Evolutionary conservation across 352 stramenopile genomes (phyloP), one percentile per base, ranked within the genome.

Genomic region (Phytophthora colocasiae): DNA sequence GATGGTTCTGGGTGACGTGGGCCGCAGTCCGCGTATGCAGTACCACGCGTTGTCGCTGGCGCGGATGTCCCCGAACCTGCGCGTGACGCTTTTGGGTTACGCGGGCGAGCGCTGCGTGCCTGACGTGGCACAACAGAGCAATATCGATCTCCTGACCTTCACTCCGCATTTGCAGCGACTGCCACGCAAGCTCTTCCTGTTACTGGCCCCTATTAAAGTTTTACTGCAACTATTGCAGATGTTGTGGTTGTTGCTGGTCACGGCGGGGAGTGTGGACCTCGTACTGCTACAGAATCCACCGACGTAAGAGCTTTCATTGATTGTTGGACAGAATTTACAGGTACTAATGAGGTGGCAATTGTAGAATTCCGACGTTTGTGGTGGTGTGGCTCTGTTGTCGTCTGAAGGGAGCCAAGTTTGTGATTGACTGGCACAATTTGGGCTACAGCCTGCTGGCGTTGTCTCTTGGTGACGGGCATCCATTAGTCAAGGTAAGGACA

Each of bases 351-450:
- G 4, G 24, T 43, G 14, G 36, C 58, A 36, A 47, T 29, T 41
- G 44, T 39, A 97, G 92, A 19, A 97, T 99, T 58, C 98, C 98
- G 15, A 97, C 97, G 19, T 86, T 99, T 41, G 72, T 97, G 6
- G 81, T 99, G 7, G 85, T 95, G 43, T 77, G 69, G 69, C 65
- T 77, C 24, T 74, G 69, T 51, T 77, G 69, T 32, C 58, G 69
- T 22, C 59, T 93, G 26, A 92, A 97, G 22, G 71, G 88, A 19
- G 89, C 97, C 27, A 89, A 89, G 52, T 96, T 99, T 50, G 85
- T 99, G 12, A 97, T 99, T 66, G 98, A 99, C 75, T 99, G 98
- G 98, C 98, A 99, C 78, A 99, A 99, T 81, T 74, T 99, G 34
- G 98, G 97, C 29, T 99, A 97, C 83, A 99, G 95, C 57, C 98